A percentile compares a stretch with the other conserved stretches of the same genome.
Conservation (phyloP, 1,284 basidiomycete genomes). For the Ceratobasidium sp. region DNA sequence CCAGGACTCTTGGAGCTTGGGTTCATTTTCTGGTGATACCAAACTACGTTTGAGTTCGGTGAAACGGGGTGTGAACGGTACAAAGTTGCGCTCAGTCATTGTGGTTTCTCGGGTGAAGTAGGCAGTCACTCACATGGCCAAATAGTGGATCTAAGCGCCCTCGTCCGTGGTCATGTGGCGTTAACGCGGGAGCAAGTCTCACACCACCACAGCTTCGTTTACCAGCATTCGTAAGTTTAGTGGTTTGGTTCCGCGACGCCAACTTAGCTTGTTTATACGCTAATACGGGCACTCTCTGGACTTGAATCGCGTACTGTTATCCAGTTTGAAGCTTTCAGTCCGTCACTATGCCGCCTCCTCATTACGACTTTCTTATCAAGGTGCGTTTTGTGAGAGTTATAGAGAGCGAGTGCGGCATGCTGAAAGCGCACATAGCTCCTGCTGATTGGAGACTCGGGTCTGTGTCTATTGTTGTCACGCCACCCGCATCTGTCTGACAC, state of each 20-base stretch:
- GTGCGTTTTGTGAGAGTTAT: slow-evolving; percentile 55
- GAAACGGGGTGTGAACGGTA: slow-evolving; percentile 39
- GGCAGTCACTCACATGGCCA: background rate
- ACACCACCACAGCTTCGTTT: slow-evolving; percentile 15
- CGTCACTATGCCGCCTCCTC: slow-evolving; percentile 76
- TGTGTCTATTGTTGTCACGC: slow-evolving; percentile 46
- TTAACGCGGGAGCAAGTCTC: slow-evolving; percentile 10
- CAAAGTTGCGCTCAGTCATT: slow-evolving; percentile 22
- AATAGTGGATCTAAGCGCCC: slow-evolving; percentile 19
- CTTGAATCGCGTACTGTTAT: background rate
- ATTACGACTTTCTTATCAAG: slow-evolving; percentile 95
- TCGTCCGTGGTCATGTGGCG: slow-evolving; percentile 3
- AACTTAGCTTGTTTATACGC: background rate
- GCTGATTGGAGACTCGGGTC: slow-evolving; percentile 96
- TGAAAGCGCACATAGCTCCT: slow-evolving; percentile 70
- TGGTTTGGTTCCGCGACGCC: background rate
- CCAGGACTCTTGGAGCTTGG: slow-evolving; percentile 33
- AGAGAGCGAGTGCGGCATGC: slow-evolving; percentile 3
- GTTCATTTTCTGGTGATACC: slow-evolving; percentile 23
- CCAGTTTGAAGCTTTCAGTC: slow-evolving; percentile 4
- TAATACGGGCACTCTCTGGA: background rate
- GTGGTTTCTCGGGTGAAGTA: background rate
- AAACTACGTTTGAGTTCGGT: slow-evolving; percentile 27
- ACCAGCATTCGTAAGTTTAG: slow-evolving; percentile 25
- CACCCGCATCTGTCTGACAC: slow-evolving; percentile 18